A percentile compares a stretch with the other conserved stretches of the same genome.
These are phyloP conservation scores for Grosmannia clavigera DNA, from an alignment of 2,329 filamentous ascomycete species.

Conservation along the genomic window DNA sequence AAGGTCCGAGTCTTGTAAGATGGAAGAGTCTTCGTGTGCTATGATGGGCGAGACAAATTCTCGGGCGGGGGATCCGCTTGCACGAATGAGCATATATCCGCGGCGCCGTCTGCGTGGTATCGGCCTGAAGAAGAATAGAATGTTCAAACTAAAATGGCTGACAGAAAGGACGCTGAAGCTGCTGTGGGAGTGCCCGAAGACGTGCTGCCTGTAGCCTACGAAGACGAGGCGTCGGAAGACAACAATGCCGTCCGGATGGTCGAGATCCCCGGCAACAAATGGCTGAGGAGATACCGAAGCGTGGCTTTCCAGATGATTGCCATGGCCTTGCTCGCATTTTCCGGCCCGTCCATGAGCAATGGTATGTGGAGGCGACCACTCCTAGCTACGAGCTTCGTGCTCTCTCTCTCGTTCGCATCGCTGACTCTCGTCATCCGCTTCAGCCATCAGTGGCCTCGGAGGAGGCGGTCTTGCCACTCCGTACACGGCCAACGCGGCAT, in stretches of 20 bases:
- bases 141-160: too few relatives aligned
- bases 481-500: background rate
- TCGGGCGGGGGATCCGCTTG: too few relatives aligned
- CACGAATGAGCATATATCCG: too few relatives aligned
- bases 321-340: background rate
- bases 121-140: too few relatives aligned
- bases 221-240: background rate
- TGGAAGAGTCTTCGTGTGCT: background rate
- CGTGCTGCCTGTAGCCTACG: background rate
- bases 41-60: too few relatives aligned
- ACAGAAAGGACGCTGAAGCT: background rate
- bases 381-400: background rate
- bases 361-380: background rate
- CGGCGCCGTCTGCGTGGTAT: too few relatives aligned
- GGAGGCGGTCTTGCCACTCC: conserved; percentile 1
- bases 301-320: conserved; percentile 1
- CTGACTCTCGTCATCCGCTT: background rate
- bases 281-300: background rate
- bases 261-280: background rate
- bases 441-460: background rate
- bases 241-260: background rate
- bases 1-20: background rate
- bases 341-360: conserved; percentile 1
- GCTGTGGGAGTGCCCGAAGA: background rate
- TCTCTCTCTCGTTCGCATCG: background rate